These are phyloP conservation scores for Orbilia blumenaviensis DNA, from an alignment of 2,329 filamentous ascomycete genomes.

Conservation along the genomic window DNA sequence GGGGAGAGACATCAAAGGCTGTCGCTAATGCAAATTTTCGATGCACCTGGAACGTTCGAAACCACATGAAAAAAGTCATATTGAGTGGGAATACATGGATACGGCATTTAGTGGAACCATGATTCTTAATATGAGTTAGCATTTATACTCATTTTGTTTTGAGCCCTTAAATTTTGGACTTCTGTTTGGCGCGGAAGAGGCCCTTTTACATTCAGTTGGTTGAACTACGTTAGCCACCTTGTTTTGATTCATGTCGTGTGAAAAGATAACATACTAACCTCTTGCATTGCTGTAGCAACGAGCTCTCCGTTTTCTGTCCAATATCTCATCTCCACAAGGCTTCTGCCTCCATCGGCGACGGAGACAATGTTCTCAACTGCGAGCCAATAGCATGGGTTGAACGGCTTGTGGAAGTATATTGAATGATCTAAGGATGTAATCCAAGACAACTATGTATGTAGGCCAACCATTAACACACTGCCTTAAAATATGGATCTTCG, in stretches of 20 bases:
- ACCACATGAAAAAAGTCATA: too few species aligned
- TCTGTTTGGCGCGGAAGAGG: constrained; percentile 28
- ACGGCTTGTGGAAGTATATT: constrained; percentile 42
- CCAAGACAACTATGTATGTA: constrained; percentile 12
- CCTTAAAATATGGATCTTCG: not conserved
- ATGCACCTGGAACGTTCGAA: too few species aligned
- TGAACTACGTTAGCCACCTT: not conserved
- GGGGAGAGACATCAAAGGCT: too few species aligned
- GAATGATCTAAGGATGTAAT: constrained; percentile 40
- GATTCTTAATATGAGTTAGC: too few species aligned
- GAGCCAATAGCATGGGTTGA: constrained; percentile 42
- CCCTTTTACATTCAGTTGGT: constrained; percentile 12
- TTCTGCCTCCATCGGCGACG: constrained; percentile 24
- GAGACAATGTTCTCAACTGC: constrained; percentile 37
- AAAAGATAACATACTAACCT: not conserved
- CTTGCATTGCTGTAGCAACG: constrained; percentile 40
- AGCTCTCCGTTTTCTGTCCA: constrained; percentile 29
- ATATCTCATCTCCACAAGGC: constrained; percentile 42
- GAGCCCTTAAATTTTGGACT: constrained; percentile 28
- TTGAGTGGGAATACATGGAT: too few species aligned
- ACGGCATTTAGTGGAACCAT: too few species aligned
- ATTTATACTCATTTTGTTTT: too few species aligned
- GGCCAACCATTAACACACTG: not conserved
- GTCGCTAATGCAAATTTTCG: too few species aligned
- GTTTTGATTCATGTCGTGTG: not conserved